Conservation (phyloP, 495 filamentous ascomycete genomes). For the Aspergillus sclerotiicarbonarius region DNA sequence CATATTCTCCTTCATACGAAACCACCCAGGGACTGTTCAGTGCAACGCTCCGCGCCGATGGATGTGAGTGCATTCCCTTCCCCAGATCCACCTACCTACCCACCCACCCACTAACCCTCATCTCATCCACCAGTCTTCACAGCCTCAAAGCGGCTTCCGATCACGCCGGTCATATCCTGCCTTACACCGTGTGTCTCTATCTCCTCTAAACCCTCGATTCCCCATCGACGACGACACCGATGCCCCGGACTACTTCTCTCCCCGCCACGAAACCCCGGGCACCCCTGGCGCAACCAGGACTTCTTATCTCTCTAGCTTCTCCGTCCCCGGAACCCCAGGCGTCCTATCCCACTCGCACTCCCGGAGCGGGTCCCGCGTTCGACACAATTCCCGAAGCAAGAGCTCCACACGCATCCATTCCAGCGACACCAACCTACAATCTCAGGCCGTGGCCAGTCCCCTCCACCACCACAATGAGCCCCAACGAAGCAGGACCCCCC, state of each 20-base stretch:
- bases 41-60: background rate
- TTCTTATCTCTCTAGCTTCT: conserved; percentile 45
- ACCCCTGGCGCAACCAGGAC: conserved; percentile 21
- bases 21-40: background rate
- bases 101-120: conserved; percentile 14
- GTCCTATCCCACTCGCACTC: conserved; percentile 46
- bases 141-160: conserved; percentile 30
- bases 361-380: conserved; percentile 43
- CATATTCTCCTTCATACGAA: background rate
- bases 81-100: background rate
- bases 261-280: conserved; percentile 16
- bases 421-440: conserved; percentile 40
- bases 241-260: conserved; percentile 35
- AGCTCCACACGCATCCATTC: conserved; percentile 33
- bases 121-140: background rate
- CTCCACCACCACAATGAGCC: conserved; percentile 15
- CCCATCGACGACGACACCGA: conserved; percentile 42
- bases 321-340: conserved; percentile 44
- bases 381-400: conserved; percentile 38
- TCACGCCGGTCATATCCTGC: conserved; percentile 48
- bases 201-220: conserved; percentile 64
- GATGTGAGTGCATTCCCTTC: conserved; percentile 9
- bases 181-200: conserved; percentile 52
- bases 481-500: conserved; percentile 18
- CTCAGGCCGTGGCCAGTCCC: conserved; percentile 21